These are phyloP conservation scores for Trypethelium eluteriae DNA, from an alignment of 495 filamentous ascomycete genomes.

Conservation along the genomic window DNA sequence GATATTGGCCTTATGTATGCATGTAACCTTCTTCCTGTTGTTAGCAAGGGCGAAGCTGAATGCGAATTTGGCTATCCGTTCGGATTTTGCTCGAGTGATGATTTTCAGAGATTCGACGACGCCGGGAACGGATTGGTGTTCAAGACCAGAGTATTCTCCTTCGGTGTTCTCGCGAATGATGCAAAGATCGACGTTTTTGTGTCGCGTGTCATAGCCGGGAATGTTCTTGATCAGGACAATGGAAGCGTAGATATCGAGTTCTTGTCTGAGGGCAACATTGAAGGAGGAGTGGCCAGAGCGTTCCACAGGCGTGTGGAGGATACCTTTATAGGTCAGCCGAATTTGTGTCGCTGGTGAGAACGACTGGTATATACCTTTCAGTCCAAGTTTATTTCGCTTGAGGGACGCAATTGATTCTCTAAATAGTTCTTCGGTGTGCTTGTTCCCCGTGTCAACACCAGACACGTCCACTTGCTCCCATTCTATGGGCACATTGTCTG, in stretches of 20 bases:
- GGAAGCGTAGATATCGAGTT: slow-evolving; percentile 98
- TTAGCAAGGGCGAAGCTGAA: slow-evolving; percentile 97
- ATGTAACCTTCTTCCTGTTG: slow-evolving; percentile 96
- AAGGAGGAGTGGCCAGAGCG: slow-evolving; percentile 97
- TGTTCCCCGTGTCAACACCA: slow-evolving; percentile 77
- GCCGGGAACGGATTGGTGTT: slow-evolving; percentile 94
- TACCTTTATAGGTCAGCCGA: slow-evolving; percentile 46
- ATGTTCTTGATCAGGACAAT: slow-evolving; percentile 99
- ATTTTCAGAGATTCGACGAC: slow-evolving; percentile 99
- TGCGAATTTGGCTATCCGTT: slow-evolving; percentile 97
- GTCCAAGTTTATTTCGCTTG: slow-evolving; percentile 93
- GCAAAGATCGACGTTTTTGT: slow-evolving; percentile 93
- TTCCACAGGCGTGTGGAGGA: slow-evolving; percentile 93
- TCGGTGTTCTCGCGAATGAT: slow-evolving; percentile 99
- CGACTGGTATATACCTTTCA: slow-evolving; percentile 54
- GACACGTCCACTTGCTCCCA: slow-evolving; percentile 98
- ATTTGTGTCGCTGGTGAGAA: slow-evolving; percentile 17
- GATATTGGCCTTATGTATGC: slow-evolving; percentile 99
- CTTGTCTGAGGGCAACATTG: slow-evolving; percentile 97
- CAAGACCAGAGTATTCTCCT: slow-evolving; percentile 95
- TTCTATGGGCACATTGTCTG: slow-evolving; percentile 94
- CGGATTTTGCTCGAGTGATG: slow-evolving; percentile 95
- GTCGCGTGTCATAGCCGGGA: slow-evolving; percentile 92
- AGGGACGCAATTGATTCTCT: slow-evolving; percentile 88
- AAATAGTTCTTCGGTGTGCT: slow-evolving; percentile 90